These are phyloP conservation scores for Hibiscus tridactylites DNA, from an alignment of 345 rosid genomes.

Conservation along the genomic window DNA sequence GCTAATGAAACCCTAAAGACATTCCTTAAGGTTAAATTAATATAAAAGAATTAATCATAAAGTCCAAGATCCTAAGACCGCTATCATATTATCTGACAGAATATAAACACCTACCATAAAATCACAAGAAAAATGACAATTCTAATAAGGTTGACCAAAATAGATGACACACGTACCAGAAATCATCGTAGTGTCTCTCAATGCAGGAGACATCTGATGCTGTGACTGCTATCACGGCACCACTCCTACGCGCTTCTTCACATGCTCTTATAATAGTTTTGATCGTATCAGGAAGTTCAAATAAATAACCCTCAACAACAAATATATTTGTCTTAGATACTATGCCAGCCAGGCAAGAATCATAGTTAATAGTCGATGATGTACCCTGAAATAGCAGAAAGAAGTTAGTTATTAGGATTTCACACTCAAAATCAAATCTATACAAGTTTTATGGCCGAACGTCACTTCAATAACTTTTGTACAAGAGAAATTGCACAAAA, in stretches of 20 bases:
- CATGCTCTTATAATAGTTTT: conserved; percentile 73
- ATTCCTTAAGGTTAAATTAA: background rate
- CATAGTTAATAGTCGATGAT: conserved; percentile 69
- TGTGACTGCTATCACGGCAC: conserved; percentile 82
- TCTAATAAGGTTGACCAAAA: background rate
- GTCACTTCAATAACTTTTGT: background rate
- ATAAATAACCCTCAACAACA: conserved; percentile 88
- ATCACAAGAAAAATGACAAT: background rate
- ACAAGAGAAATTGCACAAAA: background rate
- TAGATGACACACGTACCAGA: conserved; percentile 43
- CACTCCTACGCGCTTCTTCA: conserved; percentile 68
- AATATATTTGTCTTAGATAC: conserved; percentile 68
- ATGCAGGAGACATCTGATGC: conserved; percentile 95
- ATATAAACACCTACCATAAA: background rate
- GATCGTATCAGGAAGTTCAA: conserved; percentile 87
- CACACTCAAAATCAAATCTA: background rate
- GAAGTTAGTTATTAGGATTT: background rate
- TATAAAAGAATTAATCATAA: background rate
- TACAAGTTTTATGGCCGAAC: background rate
- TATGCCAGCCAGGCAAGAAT: conserved; percentile 60
- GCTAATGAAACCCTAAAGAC: background rate
- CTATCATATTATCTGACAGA: background rate
- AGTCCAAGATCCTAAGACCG: background rate
- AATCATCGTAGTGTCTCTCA: conserved; percentile 85
- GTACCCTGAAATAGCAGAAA: conserved; percentile 56